Conservation (phyloP, 495 filamentous ascomycete species). For the Opeltia flavorubescens region DNA sequence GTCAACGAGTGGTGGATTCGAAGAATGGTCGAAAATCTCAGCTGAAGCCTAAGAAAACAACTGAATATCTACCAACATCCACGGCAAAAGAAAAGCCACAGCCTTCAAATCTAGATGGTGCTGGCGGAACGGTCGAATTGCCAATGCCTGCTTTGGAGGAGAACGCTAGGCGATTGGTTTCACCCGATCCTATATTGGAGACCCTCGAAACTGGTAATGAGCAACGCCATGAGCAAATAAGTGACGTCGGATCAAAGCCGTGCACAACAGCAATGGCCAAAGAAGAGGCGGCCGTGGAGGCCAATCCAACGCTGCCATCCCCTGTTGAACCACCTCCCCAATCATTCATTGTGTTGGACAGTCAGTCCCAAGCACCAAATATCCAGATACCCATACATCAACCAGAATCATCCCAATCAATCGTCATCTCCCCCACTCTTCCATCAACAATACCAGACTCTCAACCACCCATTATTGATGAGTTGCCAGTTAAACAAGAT, state of each 20-base stretch:
- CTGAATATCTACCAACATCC: not conserved
- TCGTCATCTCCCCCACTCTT: not conserved
- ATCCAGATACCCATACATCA: not conserved
- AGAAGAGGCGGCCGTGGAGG: not conserved
- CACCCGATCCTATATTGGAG: too few relatives aligned
- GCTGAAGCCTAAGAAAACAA: not conserved
- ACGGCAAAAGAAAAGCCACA: not conserved
- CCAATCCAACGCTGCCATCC: not conserved
- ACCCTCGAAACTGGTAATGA: too few relatives aligned
- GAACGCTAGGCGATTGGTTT: too few relatives aligned
- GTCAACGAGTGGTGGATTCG: constrained; percentile 28
- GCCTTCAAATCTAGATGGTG: too few relatives aligned
- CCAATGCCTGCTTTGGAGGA: too few relatives aligned
- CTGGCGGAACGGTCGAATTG: too few relatives aligned
- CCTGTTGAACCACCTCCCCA: not conserved
- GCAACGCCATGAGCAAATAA: too few relatives aligned
- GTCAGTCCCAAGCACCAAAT: not conserved
- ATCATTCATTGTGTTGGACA: not conserved
- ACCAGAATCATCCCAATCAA: not conserved
- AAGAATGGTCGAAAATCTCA: constrained; percentile 5
- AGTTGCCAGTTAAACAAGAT: too few relatives aligned
- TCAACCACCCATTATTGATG: not conserved
- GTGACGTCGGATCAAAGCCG: too few relatives aligned
- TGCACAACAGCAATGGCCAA: not conserved
- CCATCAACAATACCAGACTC: constrained; percentile 4